These are phyloP conservation scores for Mycosphaerella arachidis DNA, from an alignment of 2,329 filamentous ascomycete species.

Conservation along the genomic window DNA sequence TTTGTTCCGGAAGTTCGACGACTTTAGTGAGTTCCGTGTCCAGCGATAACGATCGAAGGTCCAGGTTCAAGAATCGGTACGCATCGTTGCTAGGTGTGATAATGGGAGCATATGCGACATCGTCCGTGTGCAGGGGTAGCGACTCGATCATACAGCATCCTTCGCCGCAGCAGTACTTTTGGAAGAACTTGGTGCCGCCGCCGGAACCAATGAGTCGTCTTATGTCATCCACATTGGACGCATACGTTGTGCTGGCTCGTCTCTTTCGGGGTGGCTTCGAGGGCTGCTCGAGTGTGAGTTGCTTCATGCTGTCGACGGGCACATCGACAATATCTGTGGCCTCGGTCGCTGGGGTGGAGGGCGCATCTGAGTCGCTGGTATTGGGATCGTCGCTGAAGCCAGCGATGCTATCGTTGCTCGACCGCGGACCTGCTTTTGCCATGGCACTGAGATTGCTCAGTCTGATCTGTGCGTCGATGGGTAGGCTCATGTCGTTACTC, in stretches of 20 bases:
- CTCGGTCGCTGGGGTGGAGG: slow-evolving; percentile 41
- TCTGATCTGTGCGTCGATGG: slow-evolving; percentile 19
- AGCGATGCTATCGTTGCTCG: slow-evolving; percentile 30
- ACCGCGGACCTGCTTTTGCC: slow-evolving; percentile 24
- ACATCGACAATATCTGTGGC: slow-evolving; percentile 24
- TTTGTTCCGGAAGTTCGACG: slow-evolving; percentile 69
- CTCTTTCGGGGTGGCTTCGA: slow-evolving; percentile 24
- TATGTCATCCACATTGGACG: slow-evolving; percentile 54
- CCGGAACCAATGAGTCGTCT: slow-evolving; percentile 53
- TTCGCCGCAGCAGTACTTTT: slow-evolving; percentile 61
- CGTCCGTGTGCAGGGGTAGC: slow-evolving; percentile 45
- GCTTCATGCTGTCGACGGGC: slow-evolving; percentile 14
- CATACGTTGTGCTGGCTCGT: slow-evolving; percentile 37
- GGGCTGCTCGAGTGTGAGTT: slow-evolving; percentile 14
- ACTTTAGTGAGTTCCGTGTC: slow-evolving; percentile 67
- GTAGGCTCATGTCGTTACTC: slow-evolving; percentile 18
- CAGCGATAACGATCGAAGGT: slow-evolving; percentile 67
- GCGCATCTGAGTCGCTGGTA: slow-evolving; percentile 23
- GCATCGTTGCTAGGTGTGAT: slow-evolving; percentile 73
- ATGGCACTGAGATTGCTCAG: slow-evolving; percentile 29
- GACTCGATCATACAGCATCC: slow-evolving; percentile 60
- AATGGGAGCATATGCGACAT: slow-evolving; percentile 45
- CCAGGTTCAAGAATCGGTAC: slow-evolving; percentile 72
- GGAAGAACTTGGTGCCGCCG: slow-evolving; percentile 55
- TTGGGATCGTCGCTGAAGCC: slow-evolving; percentile 15